Conservation (phyloP, 2,329 filamentous ascomycete genomes). For the Aspergillus aculeatinus region DNA sequence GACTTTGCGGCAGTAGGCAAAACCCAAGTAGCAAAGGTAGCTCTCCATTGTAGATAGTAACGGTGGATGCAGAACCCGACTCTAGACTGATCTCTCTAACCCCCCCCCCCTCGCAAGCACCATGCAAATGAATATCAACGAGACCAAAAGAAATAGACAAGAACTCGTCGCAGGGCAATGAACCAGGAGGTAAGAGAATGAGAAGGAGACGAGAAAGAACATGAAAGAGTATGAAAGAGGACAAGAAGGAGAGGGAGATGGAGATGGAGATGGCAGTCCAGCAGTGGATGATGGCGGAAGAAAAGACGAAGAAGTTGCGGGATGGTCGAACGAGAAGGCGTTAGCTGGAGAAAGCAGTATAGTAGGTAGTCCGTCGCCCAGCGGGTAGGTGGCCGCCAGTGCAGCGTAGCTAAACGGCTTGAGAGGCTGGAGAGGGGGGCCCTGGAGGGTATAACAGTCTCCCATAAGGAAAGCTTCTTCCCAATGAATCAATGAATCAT, state of each 20-base stretch:
- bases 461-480: background rate
- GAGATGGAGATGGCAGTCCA: background rate
- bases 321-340: background rate
- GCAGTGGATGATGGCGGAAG: too few relatives aligned
- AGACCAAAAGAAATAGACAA: background rate
- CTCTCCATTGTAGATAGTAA: conserved; percentile 1
- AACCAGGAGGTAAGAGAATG: too few relatives aligned
- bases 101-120: conserved; percentile 9
- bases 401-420: background rate
- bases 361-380: background rate
- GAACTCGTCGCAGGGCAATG: background rate
- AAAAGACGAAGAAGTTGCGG: background rate
- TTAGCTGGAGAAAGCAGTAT: background rate
- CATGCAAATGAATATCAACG: conserved; percentile 8
- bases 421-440: too few relatives aligned
- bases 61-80: too few relatives aligned
- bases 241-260: conserved; percentile 1
- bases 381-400: background rate
- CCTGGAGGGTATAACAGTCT: too few relatives aligned
- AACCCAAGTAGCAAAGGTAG: conserved; percentile 4
- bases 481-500: too few relatives aligned
- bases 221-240: too few relatives aligned
- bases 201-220: too few relatives aligned
- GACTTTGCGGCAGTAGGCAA: background rate
- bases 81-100: background rate